Evolutionary conservation across 257 asterid genomes (phyloP), one percentile per base, ranked within the genome.

Genomic region (Agastache rugosa): DNA sequence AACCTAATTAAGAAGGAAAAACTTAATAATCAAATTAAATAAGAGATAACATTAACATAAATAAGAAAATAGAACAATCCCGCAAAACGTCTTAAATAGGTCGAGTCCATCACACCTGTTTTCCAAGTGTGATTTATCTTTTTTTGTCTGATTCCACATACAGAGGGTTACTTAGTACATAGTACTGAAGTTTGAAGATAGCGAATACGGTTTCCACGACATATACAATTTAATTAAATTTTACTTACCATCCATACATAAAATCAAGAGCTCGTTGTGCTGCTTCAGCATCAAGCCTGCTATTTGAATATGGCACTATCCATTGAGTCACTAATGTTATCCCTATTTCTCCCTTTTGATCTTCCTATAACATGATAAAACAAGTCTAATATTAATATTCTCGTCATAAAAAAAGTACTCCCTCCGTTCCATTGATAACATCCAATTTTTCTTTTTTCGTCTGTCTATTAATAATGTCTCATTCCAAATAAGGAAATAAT

Each of bases 301-400:
- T 76, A 1, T 67, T 79, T 22, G 96, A 81, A 67, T 47, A 59
- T 55, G 97, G 85, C 31, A 82, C 84, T 11, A 77, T 71, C 89
- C 91, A 89, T 6, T 73, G 69, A 3, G 74, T 15, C 34, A 78
- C 85, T 0, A 85, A 72, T 0, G 72, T 54, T 27, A 85, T 86
- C n/a, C 96, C 97, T 2, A 91, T 89, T 51, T 77, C 44, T 16
- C 97, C 97, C 63, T 83, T 86, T 79, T 89, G 94, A 25, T 17
- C 16, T 56, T 56, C 71, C 96, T 91, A 63, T 16, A 39, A 8
- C 6, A 45, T 1, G 19, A 45, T 8, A 35, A 35, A 5, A 14
- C 15, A 45, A 45, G 2, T 45, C 0, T 12, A 35, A 6, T 9
- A 37, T 0, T 37, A n/a, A n/a, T n/a, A 37, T 37, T 11, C 11